Conservation (phyloP, 768 basidiomycete genomes). For the Cystobasidium tubakii region DNA sequence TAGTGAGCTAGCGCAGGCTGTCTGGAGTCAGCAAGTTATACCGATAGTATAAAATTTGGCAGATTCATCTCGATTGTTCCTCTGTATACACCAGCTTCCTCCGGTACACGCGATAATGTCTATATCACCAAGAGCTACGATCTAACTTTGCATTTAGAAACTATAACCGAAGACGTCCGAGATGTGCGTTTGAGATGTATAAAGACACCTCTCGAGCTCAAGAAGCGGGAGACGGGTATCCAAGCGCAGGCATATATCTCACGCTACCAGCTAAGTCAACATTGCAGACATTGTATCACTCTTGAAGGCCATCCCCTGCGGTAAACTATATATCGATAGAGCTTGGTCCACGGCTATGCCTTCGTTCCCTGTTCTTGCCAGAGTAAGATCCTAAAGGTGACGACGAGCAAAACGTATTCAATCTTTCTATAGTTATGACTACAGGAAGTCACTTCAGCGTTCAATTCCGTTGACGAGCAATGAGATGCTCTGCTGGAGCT, state of each 20-base stretch:
- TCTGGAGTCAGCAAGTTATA: neutral
- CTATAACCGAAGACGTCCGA: constrained; percentile 88
- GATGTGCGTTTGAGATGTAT: constrained; percentile 88
- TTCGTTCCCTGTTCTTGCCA: too few species aligned
- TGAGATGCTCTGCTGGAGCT: too few species aligned
- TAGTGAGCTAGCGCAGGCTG: constrained; percentile 57
- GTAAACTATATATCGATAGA: too few species aligned
- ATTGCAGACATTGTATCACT: too few species aligned
- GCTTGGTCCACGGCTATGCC: too few species aligned
- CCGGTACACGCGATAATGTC: constrained; percentile 77
- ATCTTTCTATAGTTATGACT: too few species aligned
- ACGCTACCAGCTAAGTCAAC: too few species aligned
- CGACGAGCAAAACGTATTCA: too few species aligned
- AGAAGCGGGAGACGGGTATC: constrained; percentile 58
- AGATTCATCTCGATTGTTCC: constrained; percentile 88
- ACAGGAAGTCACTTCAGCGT: too few species aligned
- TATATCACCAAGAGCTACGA: constrained; percentile 98
- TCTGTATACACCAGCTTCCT: constrained; percentile 77
- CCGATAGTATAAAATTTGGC: constrained; percentile 13
- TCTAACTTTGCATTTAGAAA: constrained; percentile 95
- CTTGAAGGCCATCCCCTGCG: too few species aligned
- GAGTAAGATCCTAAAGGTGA: too few species aligned
- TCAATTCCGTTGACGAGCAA: too few species aligned
- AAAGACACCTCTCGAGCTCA: constrained; percentile 71
- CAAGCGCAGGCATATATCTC: neutral